Evolutionary conservation across 495 filamentous ascomycete genomes (phyloP), one percentile per base, ranked within the genome.

Genomic region (Aspergillus diversus): DNA sequence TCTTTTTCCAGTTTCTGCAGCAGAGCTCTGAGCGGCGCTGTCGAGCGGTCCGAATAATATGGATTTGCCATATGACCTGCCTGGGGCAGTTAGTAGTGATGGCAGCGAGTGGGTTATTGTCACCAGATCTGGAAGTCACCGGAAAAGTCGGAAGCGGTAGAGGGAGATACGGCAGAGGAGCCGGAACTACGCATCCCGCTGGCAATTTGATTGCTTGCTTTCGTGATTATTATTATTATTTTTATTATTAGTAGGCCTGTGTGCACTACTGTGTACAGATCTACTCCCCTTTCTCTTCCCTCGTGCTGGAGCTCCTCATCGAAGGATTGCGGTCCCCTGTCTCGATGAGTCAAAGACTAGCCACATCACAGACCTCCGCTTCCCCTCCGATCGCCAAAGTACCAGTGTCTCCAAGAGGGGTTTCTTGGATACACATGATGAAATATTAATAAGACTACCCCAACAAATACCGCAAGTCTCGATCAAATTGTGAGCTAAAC

Each of bases 41-140:
- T 53, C 53, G 59, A 49, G 39, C 46, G 59, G 59, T 42, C 59
- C 42, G 42, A 55, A 52, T 63, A 55, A 57, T 66, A 66, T 50
- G 49, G 68, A 67, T 60, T 65, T 67, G 63, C 68, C 65, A 61
- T 64, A 62, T 60, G 67, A 69, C 67, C 54, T 69, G 67, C 63
- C 63, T 61, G 57, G 62, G 63, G 60, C 37, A 59, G 65, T 63
- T 63, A 57, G 59, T 56, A 62, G 61, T 49, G 62, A 66, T 65
- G 56, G 65, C 58, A 62, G 60, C 35, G 54, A 50, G 68, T 67
- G 68, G 68, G 64, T 66, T 69, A 49, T 61, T 63, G 60, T 60
- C 56, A 63, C 65, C 64, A 64, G 64, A 67, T 64, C 56, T 65
- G 64, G 68, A 63, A 62, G 53, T 21, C 58, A 58, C 66, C 68